A percentile compares a stretch with the other conserved stretches of the same genome.
Conservation (phyloP, 331 rosid genomes). For the Telfairia occidentalis region DNA sequence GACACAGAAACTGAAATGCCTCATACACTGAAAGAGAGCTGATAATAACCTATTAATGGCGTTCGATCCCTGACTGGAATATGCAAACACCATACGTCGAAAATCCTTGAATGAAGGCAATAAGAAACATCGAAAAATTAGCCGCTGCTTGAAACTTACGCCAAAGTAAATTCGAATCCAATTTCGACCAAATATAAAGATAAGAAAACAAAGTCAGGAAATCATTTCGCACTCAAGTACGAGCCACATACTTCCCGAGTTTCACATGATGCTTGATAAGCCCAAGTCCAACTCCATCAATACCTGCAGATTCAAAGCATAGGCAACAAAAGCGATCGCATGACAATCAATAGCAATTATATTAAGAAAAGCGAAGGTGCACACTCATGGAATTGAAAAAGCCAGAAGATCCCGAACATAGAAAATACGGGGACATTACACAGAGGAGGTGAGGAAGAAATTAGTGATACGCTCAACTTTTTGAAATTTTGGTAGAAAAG, state of each 20-base stretch:
- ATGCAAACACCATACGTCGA: constrained; percentile 87
- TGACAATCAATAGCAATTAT: background rate
- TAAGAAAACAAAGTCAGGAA: background rate
- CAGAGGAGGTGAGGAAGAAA: background rate
- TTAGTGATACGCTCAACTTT: background rate
- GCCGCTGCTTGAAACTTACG: background rate
- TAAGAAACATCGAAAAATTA: constrained; percentile 4
- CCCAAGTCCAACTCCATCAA: constrained; percentile 83
- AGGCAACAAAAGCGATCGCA: background rate
- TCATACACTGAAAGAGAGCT: background rate
- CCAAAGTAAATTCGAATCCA: background rate
- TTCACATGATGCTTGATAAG: constrained; percentile 49
- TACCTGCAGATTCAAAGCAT: constrained; percentile 37
- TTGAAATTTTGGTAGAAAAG: background rate
- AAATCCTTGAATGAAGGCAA: constrained; percentile 43
- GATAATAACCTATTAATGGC: constrained; percentile 44
- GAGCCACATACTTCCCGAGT: constrained; percentile 49
- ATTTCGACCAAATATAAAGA: background rate
- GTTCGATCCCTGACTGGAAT: constrained; percentile 75
- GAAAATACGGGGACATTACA: background rate
- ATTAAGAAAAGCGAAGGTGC: background rate
- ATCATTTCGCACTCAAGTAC: background rate
- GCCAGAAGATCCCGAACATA: background rate
- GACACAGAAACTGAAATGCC: background rate
- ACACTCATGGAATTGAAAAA: background rate